Evolutionary conservation across 768 basidiomycete species (phyloP), one percentile per base, ranked within the genome.

Genomic region (Mrakia gelida): DNA sequence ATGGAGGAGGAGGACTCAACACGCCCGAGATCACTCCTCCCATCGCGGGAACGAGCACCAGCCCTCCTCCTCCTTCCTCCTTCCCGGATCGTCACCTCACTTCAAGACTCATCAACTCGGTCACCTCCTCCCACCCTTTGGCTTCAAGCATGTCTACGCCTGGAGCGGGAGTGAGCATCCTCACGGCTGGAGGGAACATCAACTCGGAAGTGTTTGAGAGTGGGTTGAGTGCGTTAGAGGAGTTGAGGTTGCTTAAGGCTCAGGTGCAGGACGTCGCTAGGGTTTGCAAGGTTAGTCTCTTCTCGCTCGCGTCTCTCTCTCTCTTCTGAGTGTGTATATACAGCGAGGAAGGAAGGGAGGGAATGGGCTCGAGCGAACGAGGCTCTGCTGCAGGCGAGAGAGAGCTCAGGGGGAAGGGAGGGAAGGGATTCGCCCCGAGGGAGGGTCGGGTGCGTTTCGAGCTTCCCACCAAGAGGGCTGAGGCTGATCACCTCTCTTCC

Each of bases 191-290:
- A 18, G 77, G 77, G 26, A 73, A 78, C 72, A 73, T 73, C 59
- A 78, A 73, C 75, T 75, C 75, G 16, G 77, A 74, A 28, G 49
- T 61, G 28, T 52, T 52, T 21, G 49, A 52, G 49, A 52, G 49
- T 21, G 77, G 77, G n/a, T 63, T 78, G 10, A 67, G 77, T 11
- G 62, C 77, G 21, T 43, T 73, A 26, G 90, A 92, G 83, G 92
- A 94, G 85, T 87, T 94, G 49, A 88, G 88, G 80, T 84, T 93
- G 52, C 88, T 94, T 78, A 92, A 92, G 84, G 91, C 92, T 30
- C 93, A 94, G 85, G 92, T 94, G 0, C 91, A 92, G 85, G 87
- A 92, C 81, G 91, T 92, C 67, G 91, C 91, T 28, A 86, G 91
- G 43, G 92, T 92, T 49, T 92, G 92, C 83, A 91, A 91, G 82